Evolutionary conservation across 768 basidiomycete species (phyloP), one percentile per base, ranked within the genome.

Genomic region (Hygrophoropsis aurantiaca): DNA sequence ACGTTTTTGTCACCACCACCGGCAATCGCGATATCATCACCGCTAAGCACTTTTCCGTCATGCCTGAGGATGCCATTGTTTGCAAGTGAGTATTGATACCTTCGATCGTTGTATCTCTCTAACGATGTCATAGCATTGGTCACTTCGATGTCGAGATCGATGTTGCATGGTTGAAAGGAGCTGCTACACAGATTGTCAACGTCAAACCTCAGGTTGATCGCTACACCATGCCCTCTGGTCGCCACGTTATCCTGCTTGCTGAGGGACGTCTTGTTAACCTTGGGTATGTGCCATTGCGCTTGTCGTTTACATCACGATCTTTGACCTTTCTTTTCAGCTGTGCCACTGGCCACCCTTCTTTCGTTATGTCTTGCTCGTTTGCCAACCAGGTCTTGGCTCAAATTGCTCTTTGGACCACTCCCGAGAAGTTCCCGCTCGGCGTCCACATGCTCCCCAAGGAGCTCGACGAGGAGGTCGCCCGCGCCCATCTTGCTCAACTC

Each of bases 331-430:
- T 54, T 8, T 38, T 42, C 42, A 88, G 86, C 45, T 98, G 95
- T 70, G 95, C 93, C 33, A 98, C 95, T 58, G 95, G 95, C 47
- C 95, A 99, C 73, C 95, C 97, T 27, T 98, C 95, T 36, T 97
- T 94, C 72, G 97, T 99, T 74, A 99, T 99, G 97, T 98, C 95
- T 15, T 98, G 94, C 79, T 99, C 97, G 35, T 99, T 99, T 79
- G 74, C 92, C 66, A 99, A 99, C 81, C 97, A 99, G 73, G 90
- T 94, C 53, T 80, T 99, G 60, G 95, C 95, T 24, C 94, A 97
- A 74, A 97, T 99, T 62, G 94, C 93, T 19, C 85, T 99, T 66
- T 99, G 93, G 93, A 94, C 90, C 36, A 90, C 84, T 55, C 82
- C 87, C 26, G 84, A 85, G 70, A 84, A 87, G 65, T 98, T 97